Evolutionary conservation across 2,329 filamentous ascomycete species (phyloP), one percentile per base, ranked within the genome.

Genomic region (Fusarium clavum): DNA sequence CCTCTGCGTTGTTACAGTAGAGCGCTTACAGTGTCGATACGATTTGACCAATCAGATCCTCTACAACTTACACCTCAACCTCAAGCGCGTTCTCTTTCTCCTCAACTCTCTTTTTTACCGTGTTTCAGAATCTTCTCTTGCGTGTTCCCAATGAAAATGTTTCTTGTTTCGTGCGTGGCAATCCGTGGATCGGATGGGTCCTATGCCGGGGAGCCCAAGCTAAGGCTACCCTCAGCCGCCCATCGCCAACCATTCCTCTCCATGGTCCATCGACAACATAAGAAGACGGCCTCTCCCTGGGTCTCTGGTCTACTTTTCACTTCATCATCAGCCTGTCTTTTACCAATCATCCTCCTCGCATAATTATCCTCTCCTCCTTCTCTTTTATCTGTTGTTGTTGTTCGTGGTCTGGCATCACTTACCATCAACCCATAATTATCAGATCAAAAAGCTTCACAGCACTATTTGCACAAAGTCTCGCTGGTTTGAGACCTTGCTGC

Each of bases 271-370:
- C 57, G 27, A 60, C 59, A 73, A 61, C 71, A 75, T 75, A 75
- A 75, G 73, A 75, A 75, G 73, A 73, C 64, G 73, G 73, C 73
- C 73, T 75, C 73, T 47, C 69, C 73, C 73, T 74, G 69, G 73
- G 72, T 73, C 73, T 64, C 60, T 70, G 43, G 32, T 44, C 24
- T 57, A 34, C 43, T 51, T 54, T 66, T 43, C 46, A 27, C 61
- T 69, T 38, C 48, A 25, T 53, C 70, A 46, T 67, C 70, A 70
- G 68, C 62, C 73, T 74, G 71, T 73, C 67, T 71, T 65, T 75
- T 67, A 60, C 64, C 71, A 74, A 72, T 73, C 69, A 66, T 75
- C 67, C 56, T 18, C 52, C 40, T 56, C 49, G 41, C 41, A 44
- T 62, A 60, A 62, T 62, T 22, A 52, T 38, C 45, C 32, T 48